phyloP scores from a whole-genome alignment of 805 yeast genomes.

The Candida stauntonica region DNA sequence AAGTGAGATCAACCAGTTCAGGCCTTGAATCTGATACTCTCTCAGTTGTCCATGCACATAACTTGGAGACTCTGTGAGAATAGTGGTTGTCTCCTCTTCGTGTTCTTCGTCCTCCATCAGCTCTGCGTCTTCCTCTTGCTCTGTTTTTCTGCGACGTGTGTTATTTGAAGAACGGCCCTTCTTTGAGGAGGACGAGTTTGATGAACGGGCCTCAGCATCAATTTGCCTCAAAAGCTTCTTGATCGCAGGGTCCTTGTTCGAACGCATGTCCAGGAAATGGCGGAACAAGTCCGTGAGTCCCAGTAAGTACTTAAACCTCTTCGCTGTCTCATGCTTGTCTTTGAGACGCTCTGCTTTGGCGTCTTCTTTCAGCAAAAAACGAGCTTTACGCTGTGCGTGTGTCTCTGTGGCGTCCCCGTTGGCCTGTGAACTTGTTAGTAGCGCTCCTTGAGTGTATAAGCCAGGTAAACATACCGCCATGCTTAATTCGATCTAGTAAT shows the following conservation, averaged over 20 bases:
- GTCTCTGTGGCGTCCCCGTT: constrained; percentile 20
- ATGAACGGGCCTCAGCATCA: constrained; percentile 43
- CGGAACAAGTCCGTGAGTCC: constrained; percentile 83
- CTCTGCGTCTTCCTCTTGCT: constrained; percentile 94
- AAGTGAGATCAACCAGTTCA: constrained; percentile 88
- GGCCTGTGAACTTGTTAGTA: not conserved
- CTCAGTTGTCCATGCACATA: constrained; percentile 74
- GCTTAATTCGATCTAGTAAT: not conserved
- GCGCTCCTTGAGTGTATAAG: not conserved
- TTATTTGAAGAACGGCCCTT: constrained; percentile 11
- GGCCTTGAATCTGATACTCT: constrained; percentile 91
- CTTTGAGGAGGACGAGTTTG: constrained; percentile 12
- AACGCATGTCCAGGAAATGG: constrained; percentile 78
- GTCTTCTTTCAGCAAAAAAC: constrained; percentile 49
- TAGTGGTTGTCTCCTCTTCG: constrained; percentile 59
- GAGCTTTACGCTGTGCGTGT: constrained; percentile 37
- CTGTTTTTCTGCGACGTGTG: constrained; percentile 76
- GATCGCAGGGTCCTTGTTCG: constrained; percentile 72
- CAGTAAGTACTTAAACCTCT: constrained; percentile 73
- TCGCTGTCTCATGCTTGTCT: constrained; percentile 64
- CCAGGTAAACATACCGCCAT: constrained; percentile 5
- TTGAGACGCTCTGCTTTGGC: constrained; percentile 53
- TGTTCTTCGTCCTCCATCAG: constrained; percentile 76
- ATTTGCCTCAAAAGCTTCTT: constrained; percentile 54
- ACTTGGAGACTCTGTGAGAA: constrained; percentile 82